Evolutionary conservation across 225 moss, liverwort and hornwort genomes (phyloP).

Genomic region (Sphagnum tenellum): DNA sequence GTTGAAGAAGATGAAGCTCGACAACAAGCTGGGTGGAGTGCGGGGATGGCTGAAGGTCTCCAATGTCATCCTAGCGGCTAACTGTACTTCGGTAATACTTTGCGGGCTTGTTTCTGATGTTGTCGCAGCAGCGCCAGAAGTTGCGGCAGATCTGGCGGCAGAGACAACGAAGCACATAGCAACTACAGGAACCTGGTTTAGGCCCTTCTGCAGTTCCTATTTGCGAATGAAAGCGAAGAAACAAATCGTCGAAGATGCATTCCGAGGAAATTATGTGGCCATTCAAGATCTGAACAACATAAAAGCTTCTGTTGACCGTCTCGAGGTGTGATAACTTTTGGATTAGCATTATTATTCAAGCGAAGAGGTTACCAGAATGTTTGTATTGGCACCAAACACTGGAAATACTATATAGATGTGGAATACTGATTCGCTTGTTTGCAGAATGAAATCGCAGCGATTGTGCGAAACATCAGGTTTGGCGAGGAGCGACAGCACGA

Average conservation of each 20-base stretch:
- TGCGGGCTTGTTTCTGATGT: slow-evolving; percentile 67
- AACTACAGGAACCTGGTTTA: slow-evolving; percentile 54
- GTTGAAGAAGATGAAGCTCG: slow-evolving; percentile 33
- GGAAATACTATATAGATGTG: no score
- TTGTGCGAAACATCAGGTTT: slow-evolving; percentile 59
- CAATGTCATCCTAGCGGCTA: slow-evolving; percentile 69
- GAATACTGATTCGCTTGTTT: not conserved
- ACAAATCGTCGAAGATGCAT: slow-evolving; percentile 26
- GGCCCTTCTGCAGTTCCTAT: slow-evolving; percentile 50
- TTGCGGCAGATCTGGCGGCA: slow-evolving; percentile 39
- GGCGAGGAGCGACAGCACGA: slow-evolving; percentile 55
- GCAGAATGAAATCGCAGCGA: slow-evolving; percentile 52
- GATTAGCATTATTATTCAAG: no score
- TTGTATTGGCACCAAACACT: no score
- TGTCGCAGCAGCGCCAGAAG: slow-evolving; percentile 41
- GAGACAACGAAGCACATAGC: slow-evolving; percentile 31
- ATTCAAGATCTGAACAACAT: slow-evolving; percentile 75
- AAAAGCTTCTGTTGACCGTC: slow-evolving; percentile 44
- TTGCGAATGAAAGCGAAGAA: slow-evolving; percentile 45
- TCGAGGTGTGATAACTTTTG: slow-evolving; percentile 24
- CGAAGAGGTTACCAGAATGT: no score
- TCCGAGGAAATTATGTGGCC: slow-evolving; percentile 50
- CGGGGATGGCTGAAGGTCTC: slow-evolving; percentile 74
- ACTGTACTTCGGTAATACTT: slow-evolving; percentile 54
- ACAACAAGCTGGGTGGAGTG: slow-evolving; percentile 35